Evolutionary conservation across 192 early-diverging fungal species (phyloP), one percentile per base, ranked within the genome.

Genomic region (Coemansia sp.): DNA sequence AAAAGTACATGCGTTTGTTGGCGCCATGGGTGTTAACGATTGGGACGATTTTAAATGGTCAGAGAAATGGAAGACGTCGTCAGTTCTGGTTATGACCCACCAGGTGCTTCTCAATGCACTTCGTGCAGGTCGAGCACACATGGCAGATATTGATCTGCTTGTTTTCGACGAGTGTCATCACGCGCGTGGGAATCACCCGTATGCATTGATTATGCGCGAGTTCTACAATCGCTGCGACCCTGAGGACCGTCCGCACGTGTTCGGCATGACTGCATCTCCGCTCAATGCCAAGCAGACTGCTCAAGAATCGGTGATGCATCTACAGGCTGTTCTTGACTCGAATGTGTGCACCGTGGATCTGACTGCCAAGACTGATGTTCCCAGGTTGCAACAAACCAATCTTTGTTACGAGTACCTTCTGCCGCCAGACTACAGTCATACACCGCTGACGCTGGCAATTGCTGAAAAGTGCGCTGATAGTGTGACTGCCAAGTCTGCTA

Each of bases 101-200:
- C 88, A 92, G 51, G 89, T 94, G 19, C 78, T 98, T 22, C 78
- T 91, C 49, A 86, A 92, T 63, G 81, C 86, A 1, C 64, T 98
- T 38, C 85, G 86, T 2, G 81, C 84, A 37, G 91, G 87, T 1
- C 87, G 77, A 56, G 57, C 91, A 15, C 66, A 62, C 17, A 66
- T 98, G 58, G 47, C 79, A 0, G 68, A 85, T 82, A 84, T 95
- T 27, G 81, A 89, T 63, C 65, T 98, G 51, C 73, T 98, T 7
- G 83, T 98, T n/a, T 92, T 98, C 80, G 95, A 98, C 69, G 95
- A 98, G 67, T 91, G 89, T 51, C 95, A 98, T 73, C 91, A 98
- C 66, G 82, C 93, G 5, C 74, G 86, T 15, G 84, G 85, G 57
- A 79, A 82, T 30, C 88, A 92, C 59, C 85, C 87, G 0, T 94